Evolutionary conservation across 805 yeast genomes (phyloP), one percentile per base, ranked within the genome.

Genomic region (Saccharomycopsis schoenii): DNA sequence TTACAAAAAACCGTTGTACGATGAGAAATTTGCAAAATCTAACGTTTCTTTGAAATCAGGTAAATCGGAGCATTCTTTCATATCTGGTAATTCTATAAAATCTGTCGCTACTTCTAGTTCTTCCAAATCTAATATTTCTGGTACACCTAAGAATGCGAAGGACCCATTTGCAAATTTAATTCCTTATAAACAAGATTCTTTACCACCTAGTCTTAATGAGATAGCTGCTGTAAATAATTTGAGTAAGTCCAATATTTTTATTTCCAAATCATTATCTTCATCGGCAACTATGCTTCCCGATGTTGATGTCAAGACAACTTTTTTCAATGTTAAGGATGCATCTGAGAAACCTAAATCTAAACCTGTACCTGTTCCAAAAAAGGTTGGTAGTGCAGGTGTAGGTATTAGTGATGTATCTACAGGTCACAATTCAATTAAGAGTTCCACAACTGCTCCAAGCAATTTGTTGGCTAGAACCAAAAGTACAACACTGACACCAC

Each of bases 121-220:
- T 19, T 50, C 59, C 10, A 57, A 55, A 50, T 57, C 62, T 4
- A 54, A 41, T 17, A 34, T 41, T 29, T 51, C 57, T 19, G 19
- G 37, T 21, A n/a, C 24, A 17, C 42, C 19, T 24, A 47, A 47
- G 34, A 47, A 47, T 15, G 9, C 34, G 12, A 40, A 40, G 15
- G 65, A 62, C 41, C 65, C 65, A 19, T 63, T 63, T 57, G 64
- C 64, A 17, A 50, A 57, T 37, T 25, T 56, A 39, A 56, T 56
- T 15, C 43, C 39, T 29, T 37, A 37, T 12, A 39, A 55, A 40
- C 41, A 24, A 3, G 36, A 54, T 21, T 47, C 52, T 21, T 47
- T 47, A 47, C 52, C 52, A 10, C 52, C 52, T 10, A 47, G 52
- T 21, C 52, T 47, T n/a, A 47, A 47, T 24, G 52, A 47, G 34